Percentiles rank a stretch among this genome's conserved stretches.
These are phyloP conservation scores for Solanum hybrid DNA, from an alignment of 305 asterid species.

Conservation along the genomic window DNA sequence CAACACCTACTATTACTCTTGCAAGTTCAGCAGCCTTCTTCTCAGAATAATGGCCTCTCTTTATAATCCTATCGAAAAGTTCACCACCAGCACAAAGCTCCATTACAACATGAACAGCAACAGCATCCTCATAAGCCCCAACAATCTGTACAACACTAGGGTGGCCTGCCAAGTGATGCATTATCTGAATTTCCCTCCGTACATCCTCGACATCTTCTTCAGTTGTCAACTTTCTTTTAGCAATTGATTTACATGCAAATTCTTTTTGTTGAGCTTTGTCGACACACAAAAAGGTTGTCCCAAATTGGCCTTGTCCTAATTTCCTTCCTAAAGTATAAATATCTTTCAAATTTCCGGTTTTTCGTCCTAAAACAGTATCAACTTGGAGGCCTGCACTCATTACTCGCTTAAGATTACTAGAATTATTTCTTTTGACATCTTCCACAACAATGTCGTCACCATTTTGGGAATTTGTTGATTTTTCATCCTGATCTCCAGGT, in stretches of 20 bases:
- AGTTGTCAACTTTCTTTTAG: constrained; percentile 43
- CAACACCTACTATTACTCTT: constrained; percentile 46
- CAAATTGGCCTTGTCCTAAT: constrained; percentile 56
- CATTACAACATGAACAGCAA: constrained; percentile 54
- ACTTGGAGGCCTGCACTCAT: constrained; percentile 38
- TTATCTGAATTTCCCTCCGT: constrained; percentile 49
- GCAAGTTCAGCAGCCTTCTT: constrained; percentile 62
- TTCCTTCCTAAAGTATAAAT: constrained; percentile 38
- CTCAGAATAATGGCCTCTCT: constrained; percentile 60
- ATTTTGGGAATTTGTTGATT: constrained; percentile 21
- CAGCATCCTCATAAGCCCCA: constrained; percentile 54
- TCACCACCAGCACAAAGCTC: constrained; percentile 72
- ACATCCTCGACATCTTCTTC: constrained; percentile 61
- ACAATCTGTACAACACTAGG: constrained; percentile 41
- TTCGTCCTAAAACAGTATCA: constrained; percentile 36
- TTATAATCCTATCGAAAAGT: constrained; percentile 62
- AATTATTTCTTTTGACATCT: constrained; percentile 8
- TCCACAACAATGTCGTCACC: constrained; percentile 3
- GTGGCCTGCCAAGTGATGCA: constrained; percentile 50
- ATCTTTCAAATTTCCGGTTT: constrained; percentile 38
- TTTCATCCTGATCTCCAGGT: constrained; percentile 43
- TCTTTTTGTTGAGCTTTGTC: constrained; percentile 30
- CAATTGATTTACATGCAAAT: constrained; percentile 46
- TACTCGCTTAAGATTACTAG: constrained; percentile 26
- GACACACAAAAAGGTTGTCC: constrained; percentile 38